phyloP scores from a whole-genome alignment of 495 filamentous ascomycete genomes.

The Aspergillus sclerotiicarbonarius region DNA sequence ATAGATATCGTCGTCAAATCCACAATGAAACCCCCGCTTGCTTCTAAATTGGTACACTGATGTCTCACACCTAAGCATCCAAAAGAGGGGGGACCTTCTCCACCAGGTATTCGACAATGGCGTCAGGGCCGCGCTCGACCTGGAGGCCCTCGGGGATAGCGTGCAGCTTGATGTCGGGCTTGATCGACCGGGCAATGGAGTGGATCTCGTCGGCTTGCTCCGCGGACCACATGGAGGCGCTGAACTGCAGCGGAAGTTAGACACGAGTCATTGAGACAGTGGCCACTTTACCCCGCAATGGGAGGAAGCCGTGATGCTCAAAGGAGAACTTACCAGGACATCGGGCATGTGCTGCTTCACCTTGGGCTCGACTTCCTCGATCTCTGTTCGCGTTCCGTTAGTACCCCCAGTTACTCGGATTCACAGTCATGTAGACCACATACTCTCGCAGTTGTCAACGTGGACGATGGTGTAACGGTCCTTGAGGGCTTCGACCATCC shows the following conservation, averaged over 20 bases:
- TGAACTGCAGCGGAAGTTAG: constrained; percentile 45
- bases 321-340: constrained; percentile 41
- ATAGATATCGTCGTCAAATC: neutral
- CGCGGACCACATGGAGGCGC: constrained; percentile 66
- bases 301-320: constrained; percentile 13
- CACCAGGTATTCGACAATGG: constrained; percentile 61
- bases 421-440: constrained; percentile 14
- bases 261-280: neutral
- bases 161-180: constrained; percentile 54
- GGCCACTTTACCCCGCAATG: neutral
- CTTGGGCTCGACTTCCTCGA: constrained; percentile 52
- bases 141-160: constrained; percentile 64
- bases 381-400: constrained; percentile 27
- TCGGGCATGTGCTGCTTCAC: constrained; percentile 50
- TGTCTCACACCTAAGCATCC: constrained; percentile 17
- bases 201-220: constrained; percentile 57
- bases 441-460: constrained; percentile 57
- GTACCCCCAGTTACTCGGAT: neutral
- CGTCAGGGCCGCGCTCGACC: constrained; percentile 62
- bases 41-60: neutral
- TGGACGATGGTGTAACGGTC: constrained; percentile 60
- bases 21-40: neutral
- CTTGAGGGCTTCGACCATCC: constrained; percentile 55
- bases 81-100: constrained; percentile 56
- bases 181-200: constrained; percentile 49